These are phyloP conservation scores for Fomitopsis palustris DNA, from an alignment of 1,284 basidiomycete species.

Conservation along the genomic window DNA sequence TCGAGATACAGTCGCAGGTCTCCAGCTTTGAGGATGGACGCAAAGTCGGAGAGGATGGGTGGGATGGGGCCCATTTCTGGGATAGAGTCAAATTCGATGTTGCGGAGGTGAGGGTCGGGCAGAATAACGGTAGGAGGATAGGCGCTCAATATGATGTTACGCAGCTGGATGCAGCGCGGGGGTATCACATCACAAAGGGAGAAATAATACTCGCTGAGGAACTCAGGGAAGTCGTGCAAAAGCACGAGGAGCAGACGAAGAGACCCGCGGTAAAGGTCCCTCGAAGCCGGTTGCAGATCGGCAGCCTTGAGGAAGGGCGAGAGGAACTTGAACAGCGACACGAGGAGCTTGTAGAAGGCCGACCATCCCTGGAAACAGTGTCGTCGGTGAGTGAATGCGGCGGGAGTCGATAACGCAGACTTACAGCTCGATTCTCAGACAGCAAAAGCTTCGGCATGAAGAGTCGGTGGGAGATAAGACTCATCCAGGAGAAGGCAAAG, in stretches of 20 bases:
- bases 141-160: constrained; percentile 95
- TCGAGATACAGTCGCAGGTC: constrained; percentile 81
- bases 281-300: constrained; percentile 79
- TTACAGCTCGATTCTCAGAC: constrained; percentile 79
- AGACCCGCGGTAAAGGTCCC: constrained; percentile 91
- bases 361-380: constrained; percentile 74
- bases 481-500: constrained; percentile 98
- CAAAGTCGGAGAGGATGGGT: constrained; percentile 87
- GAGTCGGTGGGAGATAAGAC: constrained; percentile 90
- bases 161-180: constrained; percentile 90
- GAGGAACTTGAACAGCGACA: constrained; percentile 93
- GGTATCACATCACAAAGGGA: constrained; percentile 93
- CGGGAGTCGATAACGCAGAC: constrained; percentile 9
- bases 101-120: constrained; percentile 84
- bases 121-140: constrained; percentile 88
- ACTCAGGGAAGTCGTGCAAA: constrained; percentile 98
- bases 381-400: background rate
- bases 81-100: constrained; percentile 66
- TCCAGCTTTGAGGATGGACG: constrained; percentile 72
- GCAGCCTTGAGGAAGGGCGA: constrained; percentile 85
- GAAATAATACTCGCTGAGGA: constrained; percentile 96
- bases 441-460: constrained; percentile 96
- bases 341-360: constrained; percentile 91
- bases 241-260: constrained; percentile 90
- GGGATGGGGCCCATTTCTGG: constrained; percentile 91